Evolutionary conservation across 1,139 yeast genomes (phyloP).

Genomic region (Suhomyces maxii): DNA sequence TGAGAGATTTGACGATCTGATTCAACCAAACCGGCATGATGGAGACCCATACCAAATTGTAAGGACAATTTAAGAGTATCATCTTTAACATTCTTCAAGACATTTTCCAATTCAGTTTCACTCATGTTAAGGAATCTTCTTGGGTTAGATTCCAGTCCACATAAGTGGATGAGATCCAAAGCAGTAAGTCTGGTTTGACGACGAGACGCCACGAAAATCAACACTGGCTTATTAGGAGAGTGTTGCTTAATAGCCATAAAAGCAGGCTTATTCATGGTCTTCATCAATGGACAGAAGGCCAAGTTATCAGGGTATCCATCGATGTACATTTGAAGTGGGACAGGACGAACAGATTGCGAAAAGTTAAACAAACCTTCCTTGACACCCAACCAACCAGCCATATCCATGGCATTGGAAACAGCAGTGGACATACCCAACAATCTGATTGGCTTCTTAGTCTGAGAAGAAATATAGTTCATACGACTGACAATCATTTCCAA

Average conservation of each 20-base stretch:
- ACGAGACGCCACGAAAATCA: conserved; percentile 95
- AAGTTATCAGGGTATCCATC: conserved; percentile 96
- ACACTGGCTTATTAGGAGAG: conserved; percentile 88
- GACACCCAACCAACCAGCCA: conserved; percentile 98
- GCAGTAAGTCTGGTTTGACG: conserved; percentile 96
- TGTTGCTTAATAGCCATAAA: conserved; percentile 95
- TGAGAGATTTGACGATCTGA: conserved; percentile 88
- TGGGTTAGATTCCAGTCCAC: conserved; percentile 95
- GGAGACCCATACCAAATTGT: conserved; percentile 95
- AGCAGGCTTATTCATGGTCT: conserved; percentile 97
- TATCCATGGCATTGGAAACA: conserved; percentile 94
- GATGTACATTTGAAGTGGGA: conserved; percentile 94
- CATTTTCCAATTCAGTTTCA: conserved; percentile 71
- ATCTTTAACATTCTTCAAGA: conserved; percentile 72
- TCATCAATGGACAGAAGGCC: conserved; percentile 95
- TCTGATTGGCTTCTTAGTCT: conserved; percentile 73
- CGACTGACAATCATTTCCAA: conserved; percentile 98
- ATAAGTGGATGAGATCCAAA: conserved; percentile 83
- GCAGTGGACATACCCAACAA: conserved; percentile 95
- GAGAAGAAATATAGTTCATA: conserved; percentile 86
- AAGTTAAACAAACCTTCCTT: conserved; percentile 88
- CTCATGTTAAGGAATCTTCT: conserved; percentile 77
- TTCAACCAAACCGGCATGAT: conserved; percentile 96
- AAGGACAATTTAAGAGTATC: conserved; percentile 81
- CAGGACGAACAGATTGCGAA: conserved; percentile 95